Conservation (phyloP, 305 asterid species). For the Solanum hybrid region DNA sequence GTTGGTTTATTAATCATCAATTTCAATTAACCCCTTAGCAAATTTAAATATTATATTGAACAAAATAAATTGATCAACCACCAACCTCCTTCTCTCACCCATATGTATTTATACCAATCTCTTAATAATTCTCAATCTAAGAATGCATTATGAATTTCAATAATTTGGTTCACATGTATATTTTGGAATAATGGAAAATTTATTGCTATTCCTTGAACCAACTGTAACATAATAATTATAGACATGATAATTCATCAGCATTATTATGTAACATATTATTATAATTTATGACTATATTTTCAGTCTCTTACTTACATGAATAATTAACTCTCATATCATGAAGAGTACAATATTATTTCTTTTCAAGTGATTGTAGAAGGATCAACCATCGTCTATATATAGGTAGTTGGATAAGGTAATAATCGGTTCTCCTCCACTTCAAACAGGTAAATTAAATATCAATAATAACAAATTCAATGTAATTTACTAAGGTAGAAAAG, state of each 20-base stretch:
- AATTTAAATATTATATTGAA: neutral
- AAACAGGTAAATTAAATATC: no score
- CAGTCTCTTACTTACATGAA: neutral
- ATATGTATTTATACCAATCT: neutral
- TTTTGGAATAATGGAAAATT: neutral
- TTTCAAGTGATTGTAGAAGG: neutral
- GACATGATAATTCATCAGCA: neutral
- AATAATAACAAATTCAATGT: neutral
- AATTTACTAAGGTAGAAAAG: neutral
- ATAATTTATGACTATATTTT: neutral
- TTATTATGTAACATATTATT: neutral
- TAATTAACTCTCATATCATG: neutral
- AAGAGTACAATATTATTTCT: neutral
- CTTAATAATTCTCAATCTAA: neutral
- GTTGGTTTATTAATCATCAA: neutral
- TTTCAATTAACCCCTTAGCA: neutral
- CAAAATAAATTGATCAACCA: neutral
- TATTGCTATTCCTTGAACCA: neutral
- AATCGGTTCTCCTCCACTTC: no score
- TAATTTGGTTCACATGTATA: neutral
- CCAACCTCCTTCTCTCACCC: neutral
- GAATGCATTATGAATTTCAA: slow-evolving; percentile 3
- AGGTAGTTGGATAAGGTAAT: neutral
- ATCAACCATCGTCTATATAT: neutral
- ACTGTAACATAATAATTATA: neutral